A percentile compares a stretch with the other conserved stretches of the same genome.
Conservation (phyloP, 108 stramenopile species). For the Skeletonema costatum region DNA sequence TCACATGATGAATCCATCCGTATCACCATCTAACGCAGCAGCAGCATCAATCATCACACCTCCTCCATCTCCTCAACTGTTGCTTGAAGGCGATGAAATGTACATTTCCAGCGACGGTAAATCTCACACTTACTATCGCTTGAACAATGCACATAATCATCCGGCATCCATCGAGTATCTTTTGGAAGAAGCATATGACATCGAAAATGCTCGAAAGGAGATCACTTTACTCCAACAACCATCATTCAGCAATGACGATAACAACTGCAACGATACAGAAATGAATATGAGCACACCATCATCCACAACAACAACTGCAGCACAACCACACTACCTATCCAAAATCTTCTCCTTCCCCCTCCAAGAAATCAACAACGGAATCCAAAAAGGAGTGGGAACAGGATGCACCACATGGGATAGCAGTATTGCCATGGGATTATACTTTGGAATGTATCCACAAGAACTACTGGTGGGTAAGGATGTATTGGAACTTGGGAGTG, state of each 20-base stretch:
- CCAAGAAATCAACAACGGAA: slow-evolving; percentile 59
- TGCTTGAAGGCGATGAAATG: slow-evolving; percentile 62
- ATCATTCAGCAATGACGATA: neutral
- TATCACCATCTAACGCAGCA: too few relatives aligned
- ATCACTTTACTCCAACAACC: slow-evolving; percentile 34
- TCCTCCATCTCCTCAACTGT: slow-evolving; percentile 17
- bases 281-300: neutral
- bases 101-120: slow-evolving; percentile 54
- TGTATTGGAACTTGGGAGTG: slow-evolving; percentile 58
- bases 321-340: too few relatives aligned
- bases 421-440: slow-evolving; percentile 62
- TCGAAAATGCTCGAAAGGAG: slow-evolving; percentile 43
- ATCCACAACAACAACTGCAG: too few relatives aligned
- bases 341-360: slow-evolving; percentile 28
- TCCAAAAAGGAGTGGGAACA: slow-evolving; percentile 46
- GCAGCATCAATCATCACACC: neutral
- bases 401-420: slow-evolving; percentile 73
- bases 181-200: slow-evolving; percentile 57
- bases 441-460: slow-evolving; percentile 41
- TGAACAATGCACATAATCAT: neutral
- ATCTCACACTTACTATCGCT: slow-evolving; percentile 52
- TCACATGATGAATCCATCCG: neutral
- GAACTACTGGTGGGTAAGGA: slow-evolving; percentile 44
- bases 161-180: neutral
- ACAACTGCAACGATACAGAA: too few relatives aligned